A percentile compares a stretch with the other conserved stretches of the same genome.
Conservation (phyloP, 1,139 yeast genomes). For the Diutina sp. region DNA sequence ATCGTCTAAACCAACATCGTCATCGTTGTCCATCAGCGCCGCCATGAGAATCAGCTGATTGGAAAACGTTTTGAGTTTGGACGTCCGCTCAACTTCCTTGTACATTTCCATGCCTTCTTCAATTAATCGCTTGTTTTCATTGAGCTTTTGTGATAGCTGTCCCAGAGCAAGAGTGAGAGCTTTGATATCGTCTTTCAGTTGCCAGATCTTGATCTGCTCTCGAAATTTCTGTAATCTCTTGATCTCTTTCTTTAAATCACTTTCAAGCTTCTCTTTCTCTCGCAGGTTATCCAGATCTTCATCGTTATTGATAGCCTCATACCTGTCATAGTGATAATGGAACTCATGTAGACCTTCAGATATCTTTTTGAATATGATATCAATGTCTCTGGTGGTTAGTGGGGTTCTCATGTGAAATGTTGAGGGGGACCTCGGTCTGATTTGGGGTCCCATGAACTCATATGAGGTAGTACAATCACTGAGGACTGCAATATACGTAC, state of each 20-base stretch:
- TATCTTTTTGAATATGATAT: slow-evolving; percentile 16
- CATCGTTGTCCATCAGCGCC: slow-evolving; percentile 19
- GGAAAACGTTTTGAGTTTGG: slow-evolving; percentile 33
- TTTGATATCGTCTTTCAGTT: slow-evolving; percentile 19
- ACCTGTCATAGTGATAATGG: slow-evolving; percentile 32
- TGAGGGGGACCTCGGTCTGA: neutral
- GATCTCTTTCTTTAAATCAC: slow-evolving; percentile 89
- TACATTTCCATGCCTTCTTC: slow-evolving; percentile 40
- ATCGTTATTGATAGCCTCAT: slow-evolving; percentile 25
- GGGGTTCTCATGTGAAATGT: neutral
- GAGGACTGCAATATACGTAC: slow-evolving; percentile 17
- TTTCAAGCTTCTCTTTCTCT: slow-evolving; percentile 65
- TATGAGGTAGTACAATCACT: neutral
- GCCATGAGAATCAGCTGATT: slow-evolving; percentile 37
- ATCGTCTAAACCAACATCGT: slow-evolving; percentile 9
- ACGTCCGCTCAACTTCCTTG: slow-evolving; percentile 32
- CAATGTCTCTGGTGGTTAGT: slow-evolving; percentile 13
- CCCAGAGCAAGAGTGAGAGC: neutral
- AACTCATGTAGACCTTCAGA: slow-evolving; percentile 18
- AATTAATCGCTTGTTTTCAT: slow-evolving; percentile 28
- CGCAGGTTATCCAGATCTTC: slow-evolving; percentile 34
- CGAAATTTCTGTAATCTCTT: slow-evolving; percentile 88
- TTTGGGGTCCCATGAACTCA: neutral
- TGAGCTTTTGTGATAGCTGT: slow-evolving; percentile 17
- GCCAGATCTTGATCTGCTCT: slow-evolving; percentile 94